Evolutionary conservation across 2,329 filamentous ascomycete species (phyloP).

Genomic region (Xylaria digitata): DNA sequence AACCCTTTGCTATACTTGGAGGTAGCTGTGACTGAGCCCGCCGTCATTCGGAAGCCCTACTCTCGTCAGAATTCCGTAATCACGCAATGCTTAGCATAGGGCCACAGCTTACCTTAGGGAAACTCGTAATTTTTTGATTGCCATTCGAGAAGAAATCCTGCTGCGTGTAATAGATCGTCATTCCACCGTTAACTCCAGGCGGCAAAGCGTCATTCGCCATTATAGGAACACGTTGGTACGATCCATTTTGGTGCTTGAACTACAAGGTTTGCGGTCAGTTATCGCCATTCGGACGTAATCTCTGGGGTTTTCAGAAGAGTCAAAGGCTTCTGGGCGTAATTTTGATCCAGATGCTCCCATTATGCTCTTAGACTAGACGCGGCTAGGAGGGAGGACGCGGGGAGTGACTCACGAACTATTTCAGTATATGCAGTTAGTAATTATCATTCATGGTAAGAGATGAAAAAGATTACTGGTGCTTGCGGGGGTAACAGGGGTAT

Average conservation of each 20-base stretch:
- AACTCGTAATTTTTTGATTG: conserved; percentile 56
- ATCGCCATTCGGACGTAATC: too few relatives aligned
- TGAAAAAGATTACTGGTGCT: too few relatives aligned
- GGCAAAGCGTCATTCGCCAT: conserved; percentile 48
- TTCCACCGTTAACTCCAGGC: conserved; percentile 46
- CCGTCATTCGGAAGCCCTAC: conserved; percentile 58
- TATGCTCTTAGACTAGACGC: too few relatives aligned
- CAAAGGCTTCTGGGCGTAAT: too few relatives aligned
- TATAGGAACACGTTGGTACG: conserved; percentile 49
- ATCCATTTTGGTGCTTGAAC: conserved; percentile 49
- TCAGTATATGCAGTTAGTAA: too few relatives aligned
- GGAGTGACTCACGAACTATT: neutral
- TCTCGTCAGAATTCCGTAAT: conserved; percentile 14
- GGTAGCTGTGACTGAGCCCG: conserved; percentile 51
- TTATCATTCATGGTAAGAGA: too few relatives aligned
- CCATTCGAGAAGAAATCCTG: conserved; percentile 48
- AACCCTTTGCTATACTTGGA: conserved; percentile 52
- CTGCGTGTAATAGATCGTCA: conserved; percentile 50
- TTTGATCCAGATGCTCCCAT: too few relatives aligned
- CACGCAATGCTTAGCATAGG: neutral
- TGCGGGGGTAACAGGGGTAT: too few relatives aligned
- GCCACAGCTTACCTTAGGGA: conserved; percentile 52
- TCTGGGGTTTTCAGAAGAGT: too few relatives aligned
- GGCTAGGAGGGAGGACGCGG: neutral
- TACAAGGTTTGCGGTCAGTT: conserved; percentile 1